These are phyloP conservation scores for Trichophyton mentagrophytes DNA, from an alignment of 2,329 filamentous ascomycete species.

Conservation along the genomic window DNA sequence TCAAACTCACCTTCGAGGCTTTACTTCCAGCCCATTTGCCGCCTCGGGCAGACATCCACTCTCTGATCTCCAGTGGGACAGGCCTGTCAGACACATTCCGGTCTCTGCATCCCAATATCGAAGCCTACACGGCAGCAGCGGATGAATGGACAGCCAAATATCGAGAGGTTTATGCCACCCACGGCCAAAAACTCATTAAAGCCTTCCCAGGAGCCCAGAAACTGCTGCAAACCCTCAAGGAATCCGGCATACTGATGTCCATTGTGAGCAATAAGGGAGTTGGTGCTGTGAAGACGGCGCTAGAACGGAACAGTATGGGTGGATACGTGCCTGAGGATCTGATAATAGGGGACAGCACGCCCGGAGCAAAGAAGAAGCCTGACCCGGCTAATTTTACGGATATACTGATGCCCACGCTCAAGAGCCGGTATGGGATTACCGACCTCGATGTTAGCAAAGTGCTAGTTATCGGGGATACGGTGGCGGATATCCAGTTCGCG, in stretches of 20 bases:
- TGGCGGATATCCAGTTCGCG: slow-evolving; percentile 10
- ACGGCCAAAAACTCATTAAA: slow-evolving; percentile 8
- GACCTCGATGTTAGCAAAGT: neutral
- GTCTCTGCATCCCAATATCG: slow-evolving; percentile 2
- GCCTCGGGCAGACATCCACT: slow-evolving; percentile 7
- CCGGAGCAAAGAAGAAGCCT: slow-evolving; percentile 7
- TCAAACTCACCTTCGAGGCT: slow-evolving; percentile 10
- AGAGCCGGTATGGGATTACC: neutral
- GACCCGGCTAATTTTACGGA: slow-evolving; percentile 8
- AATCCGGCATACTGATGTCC: neutral
- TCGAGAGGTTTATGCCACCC: slow-evolving; percentile 7
- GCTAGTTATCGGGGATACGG: slow-evolving; percentile 9
- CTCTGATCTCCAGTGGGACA: slow-evolving; percentile 8
- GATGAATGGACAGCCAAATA: slow-evolving; percentile 8
- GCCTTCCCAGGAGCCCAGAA: slow-evolving; percentile 7
- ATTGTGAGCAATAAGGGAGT: slow-evolving; percentile 11
- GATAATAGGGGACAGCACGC: slow-evolving; percentile 9
- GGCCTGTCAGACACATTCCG: slow-evolving; percentile 10
- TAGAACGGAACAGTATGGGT: slow-evolving; percentile 6
- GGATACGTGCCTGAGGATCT: slow-evolving; percentile 5
- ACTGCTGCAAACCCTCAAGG: slow-evolving; percentile 4
- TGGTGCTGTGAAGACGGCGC: slow-evolving; percentile 6
- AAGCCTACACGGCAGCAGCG: neutral
- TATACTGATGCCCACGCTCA: slow-evolving; percentile 7
- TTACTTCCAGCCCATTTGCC: slow-evolving; percentile 6